Base-by-base conservation (phyloP, 345 rosid species). In the Bretschneidera sinensis region DNA sequence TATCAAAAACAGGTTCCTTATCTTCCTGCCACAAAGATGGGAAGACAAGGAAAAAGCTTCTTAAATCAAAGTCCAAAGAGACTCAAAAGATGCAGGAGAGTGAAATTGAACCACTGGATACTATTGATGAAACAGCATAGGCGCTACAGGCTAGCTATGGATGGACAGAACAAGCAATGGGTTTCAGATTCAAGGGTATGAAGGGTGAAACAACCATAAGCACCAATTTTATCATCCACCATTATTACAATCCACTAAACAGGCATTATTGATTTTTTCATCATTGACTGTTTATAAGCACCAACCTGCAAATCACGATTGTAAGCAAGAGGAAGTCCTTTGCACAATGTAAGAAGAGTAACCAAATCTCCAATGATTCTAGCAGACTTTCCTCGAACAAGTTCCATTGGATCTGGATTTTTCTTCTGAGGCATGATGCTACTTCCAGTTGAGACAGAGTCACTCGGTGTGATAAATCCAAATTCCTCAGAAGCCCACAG, bases 341-440 rank as follows among this genome's bases (percentile, higher is more conserved):
- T 94, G 83, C 99, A 94, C 33, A 94, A 62, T 17, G 89, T 83
- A 56, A 94, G 77, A 68, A 90, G 86, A 14, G 97, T 86, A 59
- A 88, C 89, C 45, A 90, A 74, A 75, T 83, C 86, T 19, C 96
- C 97, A 16, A 94, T 77, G 55, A 83, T 89, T 71, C 95, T 71
- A 21, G 92, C 96, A 70, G 97, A 88, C 76, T 94, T 94, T 25
- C 97, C 97, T 48, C 95, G 82, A 51, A 90, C 95, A 67, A 94
- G 99, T 66, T 90, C 99, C 97, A 90, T 90, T 18, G 96, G 99
- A 73, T 94, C 97, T 47, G 97, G 97, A 75, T 90, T 94, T 76
- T 94, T 90, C 89, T 94, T 94, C 73, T 90, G 99, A 56, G 99
- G 97, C 99, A 94, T 94, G 75, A 94, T 94, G 72, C 97, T 94